These are phyloP conservation scores for Stachybotrys echinatus DNA, from an alignment of 2,329 filamentous ascomycete genomes.

Conservation along the genomic window DNA sequence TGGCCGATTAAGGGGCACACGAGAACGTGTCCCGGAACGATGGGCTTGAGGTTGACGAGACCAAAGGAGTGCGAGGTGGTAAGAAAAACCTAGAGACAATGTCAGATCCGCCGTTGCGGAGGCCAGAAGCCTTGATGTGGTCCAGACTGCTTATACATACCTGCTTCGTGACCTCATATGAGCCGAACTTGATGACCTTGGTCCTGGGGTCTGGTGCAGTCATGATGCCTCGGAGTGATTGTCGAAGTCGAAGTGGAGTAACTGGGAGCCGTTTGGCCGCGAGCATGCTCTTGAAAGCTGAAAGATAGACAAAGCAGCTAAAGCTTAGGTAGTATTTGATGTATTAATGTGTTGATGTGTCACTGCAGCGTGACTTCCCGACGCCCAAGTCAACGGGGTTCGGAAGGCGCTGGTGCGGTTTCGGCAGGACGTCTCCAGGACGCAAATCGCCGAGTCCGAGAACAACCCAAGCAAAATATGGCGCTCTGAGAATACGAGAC, in stretches of 20 bases:
- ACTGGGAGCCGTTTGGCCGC: conserved; percentile 8
- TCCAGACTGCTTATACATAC: conserved; percentile 42
- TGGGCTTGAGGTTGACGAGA: conserved; percentile 90
- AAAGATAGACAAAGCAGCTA: too few relatives aligned
- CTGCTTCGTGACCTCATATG: conserved; percentile 71
- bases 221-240: conserved; percentile 19
- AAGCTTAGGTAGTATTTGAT: too few relatives aligned
- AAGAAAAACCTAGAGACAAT: conserved; percentile 69
- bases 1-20: conserved; percentile 70
- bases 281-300: conserved; percentile 17
- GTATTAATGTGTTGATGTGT: too few relatives aligned
- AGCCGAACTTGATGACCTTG: conserved; percentile 59
- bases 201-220: conserved; percentile 18
- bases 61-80: conserved; percentile 75
- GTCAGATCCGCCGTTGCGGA: too few relatives aligned
- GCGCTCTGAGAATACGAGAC: too few relatives aligned
- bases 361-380: too few relatives aligned
- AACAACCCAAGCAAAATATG: too few relatives aligned
- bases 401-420: background rate
- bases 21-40: conserved; percentile 89
- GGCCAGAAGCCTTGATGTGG: too few relatives aligned
- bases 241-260: conserved; percentile 6
- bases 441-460: background rate
- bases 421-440: background rate
- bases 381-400: background rate